Evolutionary conservation across 768 basidiomycete species (phyloP).

Genomic region (Lactarius indigo): DNA sequence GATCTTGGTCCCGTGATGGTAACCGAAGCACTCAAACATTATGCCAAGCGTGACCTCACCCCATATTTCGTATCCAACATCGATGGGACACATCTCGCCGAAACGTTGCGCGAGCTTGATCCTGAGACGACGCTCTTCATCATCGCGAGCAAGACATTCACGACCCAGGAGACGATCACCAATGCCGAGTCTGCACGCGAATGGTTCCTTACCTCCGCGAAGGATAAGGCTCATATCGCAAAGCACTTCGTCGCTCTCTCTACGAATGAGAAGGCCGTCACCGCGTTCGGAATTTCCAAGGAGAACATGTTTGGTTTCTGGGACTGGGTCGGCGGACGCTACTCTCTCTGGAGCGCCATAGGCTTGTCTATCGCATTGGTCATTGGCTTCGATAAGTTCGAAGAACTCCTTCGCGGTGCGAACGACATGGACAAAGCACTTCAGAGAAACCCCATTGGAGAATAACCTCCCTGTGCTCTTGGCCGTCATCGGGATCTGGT

Average conservation of each 20-base stretch:
- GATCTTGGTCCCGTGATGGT: constrained; percentile 99
- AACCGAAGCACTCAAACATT: constrained; percentile 92
- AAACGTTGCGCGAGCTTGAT: constrained; percentile 75
- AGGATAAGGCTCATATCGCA: constrained; percentile 87
- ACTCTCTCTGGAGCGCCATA: constrained; percentile 98
- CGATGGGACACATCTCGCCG: constrained; percentile 95
- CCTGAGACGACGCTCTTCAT: constrained; percentile 96
- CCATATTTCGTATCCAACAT: constrained; percentile 95
- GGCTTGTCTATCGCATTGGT: constrained; percentile 91
- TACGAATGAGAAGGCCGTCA: constrained; percentile 93
- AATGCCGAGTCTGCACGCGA: constrained; percentile 91
- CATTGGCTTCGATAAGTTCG: constrained; percentile 94
- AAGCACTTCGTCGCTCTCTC: constrained; percentile 99
- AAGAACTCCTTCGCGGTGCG: constrained; percentile 83
- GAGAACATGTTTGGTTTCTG: constrained; percentile 99
- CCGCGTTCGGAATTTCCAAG: constrained; percentile 85
- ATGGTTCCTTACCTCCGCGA: constrained; percentile 88
- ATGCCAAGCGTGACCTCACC: constrained; percentile 83
- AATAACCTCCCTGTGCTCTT: constrained; percentile 89
- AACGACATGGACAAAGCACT: constrained; percentile 98
- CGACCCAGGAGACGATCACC: constrained; percentile 99
- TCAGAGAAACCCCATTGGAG: constrained; percentile 83
- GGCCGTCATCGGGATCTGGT: constrained; percentile 92
- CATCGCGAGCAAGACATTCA: constrained; percentile 98
- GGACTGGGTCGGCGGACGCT: constrained; percentile 99